Conservation (phyloP, 352 stramenopile genomes). For the Pythium sukuiense region DNA sequence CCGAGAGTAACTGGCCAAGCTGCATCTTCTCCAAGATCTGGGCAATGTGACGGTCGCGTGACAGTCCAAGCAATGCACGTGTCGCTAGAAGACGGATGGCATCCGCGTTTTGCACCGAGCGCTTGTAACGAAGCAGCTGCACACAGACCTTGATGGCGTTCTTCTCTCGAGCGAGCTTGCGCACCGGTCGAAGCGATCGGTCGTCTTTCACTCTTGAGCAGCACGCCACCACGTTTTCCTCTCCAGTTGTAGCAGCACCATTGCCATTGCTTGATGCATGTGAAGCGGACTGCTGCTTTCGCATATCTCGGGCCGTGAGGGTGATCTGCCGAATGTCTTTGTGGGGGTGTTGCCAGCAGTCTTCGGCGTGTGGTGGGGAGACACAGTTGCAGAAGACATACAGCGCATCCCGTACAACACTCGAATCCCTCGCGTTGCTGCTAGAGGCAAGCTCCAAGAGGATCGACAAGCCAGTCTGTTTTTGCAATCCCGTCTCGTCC, state of each 20-base stretch:
- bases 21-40: slow-evolving; percentile 92
- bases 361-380: slow-evolving; percentile 67
- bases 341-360: slow-evolving; percentile 84
- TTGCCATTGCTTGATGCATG: not conserved
- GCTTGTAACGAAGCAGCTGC: slow-evolving; percentile 84
- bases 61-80: slow-evolving; percentile 75
- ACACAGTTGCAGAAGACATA: slow-evolving; percentile 86
- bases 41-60: slow-evolving; percentile 85
- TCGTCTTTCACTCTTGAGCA: slow-evolving; percentile 65
- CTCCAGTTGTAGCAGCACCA: slow-evolving; percentile 1
- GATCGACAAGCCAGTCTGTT: slow-evolving; percentile 62
- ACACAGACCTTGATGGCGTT: slow-evolving; percentile 89
- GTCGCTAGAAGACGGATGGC: slow-evolving; percentile 81
- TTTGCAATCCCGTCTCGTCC: slow-evolving; percentile 43
- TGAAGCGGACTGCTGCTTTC: slow-evolving; percentile 28
- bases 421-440: slow-evolving; percentile 66
- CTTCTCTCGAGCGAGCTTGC: slow-evolving; percentile 70
- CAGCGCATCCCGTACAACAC: slow-evolving; percentile 71
- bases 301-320: slow-evolving; percentile 68
- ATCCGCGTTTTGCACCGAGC: slow-evolving; percentile 86
- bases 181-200: slow-evolving; percentile 64
- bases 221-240: slow-evolving; percentile 38
- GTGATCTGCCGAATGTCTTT: slow-evolving; percentile 85
- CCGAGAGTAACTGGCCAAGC: slow-evolving; percentile 78
- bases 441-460: slow-evolving; percentile 80